Conservation (phyloP, 805 yeast genomes). For the Myxozyma sirexii region DNA sequence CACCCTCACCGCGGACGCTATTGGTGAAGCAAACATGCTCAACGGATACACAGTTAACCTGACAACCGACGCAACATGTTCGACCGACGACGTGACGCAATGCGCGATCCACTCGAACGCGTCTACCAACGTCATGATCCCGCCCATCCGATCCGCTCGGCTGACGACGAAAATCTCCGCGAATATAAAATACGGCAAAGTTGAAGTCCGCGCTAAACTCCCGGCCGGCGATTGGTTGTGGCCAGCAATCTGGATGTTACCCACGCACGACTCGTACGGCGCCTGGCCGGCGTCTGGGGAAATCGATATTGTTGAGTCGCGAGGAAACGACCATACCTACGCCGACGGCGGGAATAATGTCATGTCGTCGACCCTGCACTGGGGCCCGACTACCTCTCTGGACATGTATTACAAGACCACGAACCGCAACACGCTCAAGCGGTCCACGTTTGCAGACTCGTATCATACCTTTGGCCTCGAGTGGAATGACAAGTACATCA, state of each 20-base stretch:
- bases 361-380: constrained; percentile 29
- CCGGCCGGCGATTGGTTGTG: constrained; percentile 32
- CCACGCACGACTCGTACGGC: constrained; percentile 22
- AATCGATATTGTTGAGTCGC: constrained; percentile 29
- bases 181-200: constrained; percentile 23
- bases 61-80: constrained; percentile 23
- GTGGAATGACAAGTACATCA: constrained; percentile 29
- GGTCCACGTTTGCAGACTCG: constrained; percentile 14
- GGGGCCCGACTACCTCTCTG: constrained; percentile 22
- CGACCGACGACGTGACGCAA: constrained; percentile 1
- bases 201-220: constrained; percentile 26
- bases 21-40: constrained; percentile 20
- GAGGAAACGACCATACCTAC: constrained; percentile 29
- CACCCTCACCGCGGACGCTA: constrained; percentile 24
- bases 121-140: constrained; percentile 17
- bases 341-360: constrained; percentile 21
- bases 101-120: constrained; percentile 25
- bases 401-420: constrained; percentile 20
- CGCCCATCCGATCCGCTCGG: constrained; percentile 30
- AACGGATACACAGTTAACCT: constrained; percentile 32
- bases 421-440: constrained; percentile 1
- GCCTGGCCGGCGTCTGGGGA: constrained; percentile 33
- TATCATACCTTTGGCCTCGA: constrained; percentile 30
- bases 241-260: constrained; percentile 35
- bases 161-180: constrained; percentile 18